These are phyloP conservation scores for Scedosporium aurantiacum DNA, from an alignment of 2,329 filamentous ascomycete species.

Conservation along the genomic window DNA sequence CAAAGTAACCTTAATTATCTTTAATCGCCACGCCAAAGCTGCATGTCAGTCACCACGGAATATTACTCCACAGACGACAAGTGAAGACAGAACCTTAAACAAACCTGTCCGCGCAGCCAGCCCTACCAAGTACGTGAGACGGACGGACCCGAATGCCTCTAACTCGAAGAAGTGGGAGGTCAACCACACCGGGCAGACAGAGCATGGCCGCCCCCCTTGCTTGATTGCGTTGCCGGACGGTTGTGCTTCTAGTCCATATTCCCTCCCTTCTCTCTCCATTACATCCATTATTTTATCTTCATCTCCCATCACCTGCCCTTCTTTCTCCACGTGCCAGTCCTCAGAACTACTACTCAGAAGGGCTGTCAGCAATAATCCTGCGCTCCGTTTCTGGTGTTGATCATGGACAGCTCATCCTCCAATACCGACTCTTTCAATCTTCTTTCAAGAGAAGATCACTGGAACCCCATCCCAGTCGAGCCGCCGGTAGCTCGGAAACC, in stretches of 20 bases:
- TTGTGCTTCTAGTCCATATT: background rate
- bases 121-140: too few species aligned
- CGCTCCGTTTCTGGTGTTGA: background rate
- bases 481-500: background rate
- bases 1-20: background rate
- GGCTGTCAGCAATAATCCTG: too few species aligned
- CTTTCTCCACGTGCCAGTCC: background rate
- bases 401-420: background rate
- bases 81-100: too few species aligned
- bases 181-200: too few species aligned
- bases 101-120: too few species aligned
- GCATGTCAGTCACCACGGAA: background rate
- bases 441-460: background rate
- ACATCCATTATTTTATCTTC: background rate
- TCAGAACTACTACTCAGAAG: too few species aligned
- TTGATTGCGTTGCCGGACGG: too few species aligned
- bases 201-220: too few species aligned
- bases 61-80: too few species aligned
- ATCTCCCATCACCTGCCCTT: background rate
- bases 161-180: too few species aligned
- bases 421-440: background rate
- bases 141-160: too few species aligned
- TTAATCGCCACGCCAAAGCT: background rate
- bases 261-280: background rate
- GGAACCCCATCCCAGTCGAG: constrained; percentile 1